phyloP scores from a whole-genome alignment of 2,329 filamentous ascomycete genomes.

The Phoma sp. region DNA sequence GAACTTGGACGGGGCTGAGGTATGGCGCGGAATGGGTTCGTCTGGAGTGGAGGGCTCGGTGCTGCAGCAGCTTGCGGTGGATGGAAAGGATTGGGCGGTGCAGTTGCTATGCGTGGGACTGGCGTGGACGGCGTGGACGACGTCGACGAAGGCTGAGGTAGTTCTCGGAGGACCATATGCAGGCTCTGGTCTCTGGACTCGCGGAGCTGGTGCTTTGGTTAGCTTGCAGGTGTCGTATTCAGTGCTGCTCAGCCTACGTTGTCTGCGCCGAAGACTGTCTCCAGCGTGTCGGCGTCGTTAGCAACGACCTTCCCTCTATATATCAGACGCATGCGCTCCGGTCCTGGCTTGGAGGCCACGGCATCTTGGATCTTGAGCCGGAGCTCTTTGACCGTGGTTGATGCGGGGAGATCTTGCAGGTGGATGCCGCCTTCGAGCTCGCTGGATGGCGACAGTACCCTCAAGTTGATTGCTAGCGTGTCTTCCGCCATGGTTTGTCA shows the following conservation, averaged over 20 bases:
- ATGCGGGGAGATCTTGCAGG: constrained; percentile 39
- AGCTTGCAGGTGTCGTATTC: constrained; percentile 1
- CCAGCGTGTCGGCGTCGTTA: constrained; percentile 56
- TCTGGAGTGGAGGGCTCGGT: constrained; percentile 30
- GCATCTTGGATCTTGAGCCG: constrained; percentile 58
- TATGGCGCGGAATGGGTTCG: constrained; percentile 40
- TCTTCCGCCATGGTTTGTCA: background rate
- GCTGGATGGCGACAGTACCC: constrained; percentile 48
- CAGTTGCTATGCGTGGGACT: constrained; percentile 39
- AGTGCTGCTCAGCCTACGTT: constrained; percentile 49
- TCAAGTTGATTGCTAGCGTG: constrained; percentile 47
- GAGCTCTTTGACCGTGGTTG: constrained; percentile 58
- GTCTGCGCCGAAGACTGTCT: constrained; percentile 57
- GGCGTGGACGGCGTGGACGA: constrained; percentile 5
- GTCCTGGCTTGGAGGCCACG: constrained; percentile 49
- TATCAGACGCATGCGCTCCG: constrained; percentile 61
- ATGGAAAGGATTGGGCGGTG: constrained; percentile 48
- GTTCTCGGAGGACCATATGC: constrained; percentile 48
- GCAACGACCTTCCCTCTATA: constrained; percentile 62
- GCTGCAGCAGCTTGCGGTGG: constrained; percentile 21
- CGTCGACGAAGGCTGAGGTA: constrained; percentile 18
- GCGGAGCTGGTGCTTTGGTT: constrained; percentile 38
- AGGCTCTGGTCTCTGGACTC: constrained; percentile 46
- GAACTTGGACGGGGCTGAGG: constrained; percentile 35
- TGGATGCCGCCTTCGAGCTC: constrained; percentile 45